Evolutionary conservation across 495 filamentous ascomycete species (phyloP).

Genomic region (Ascodesmis nigricans): DNA sequence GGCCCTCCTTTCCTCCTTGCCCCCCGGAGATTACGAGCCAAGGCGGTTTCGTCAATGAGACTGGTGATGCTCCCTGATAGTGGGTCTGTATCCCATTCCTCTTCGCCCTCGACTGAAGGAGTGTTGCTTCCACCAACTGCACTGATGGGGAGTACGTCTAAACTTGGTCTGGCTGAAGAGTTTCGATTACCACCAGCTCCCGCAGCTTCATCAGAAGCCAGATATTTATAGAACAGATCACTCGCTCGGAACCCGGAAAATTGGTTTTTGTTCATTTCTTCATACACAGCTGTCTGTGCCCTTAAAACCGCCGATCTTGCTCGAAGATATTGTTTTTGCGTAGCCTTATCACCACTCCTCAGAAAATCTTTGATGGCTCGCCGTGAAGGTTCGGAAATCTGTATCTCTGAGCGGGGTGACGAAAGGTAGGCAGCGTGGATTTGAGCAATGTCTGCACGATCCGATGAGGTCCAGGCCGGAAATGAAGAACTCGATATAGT

Average conservation of each 20-base stretch:
- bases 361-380: conserved; percentile 54
- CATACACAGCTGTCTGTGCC: conserved; percentile 61
- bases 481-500: conserved; percentile 31
- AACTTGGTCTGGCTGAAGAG: too few species aligned
- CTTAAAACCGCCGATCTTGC: conserved; percentile 62
- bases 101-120: conserved; percentile 20
- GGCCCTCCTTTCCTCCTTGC: too few species aligned
- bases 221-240: conserved; percentile 83
- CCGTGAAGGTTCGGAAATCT: conserved; percentile 45
- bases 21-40: too few species aligned
- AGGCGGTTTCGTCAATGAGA: too few species aligned
- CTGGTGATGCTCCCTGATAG: too few species aligned
- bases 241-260: conserved; percentile 76
- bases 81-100: conserved; percentile 42
- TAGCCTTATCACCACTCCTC: conserved; percentile 49
- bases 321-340: conserved; percentile 55
- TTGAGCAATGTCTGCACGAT: conserved; percentile 66
- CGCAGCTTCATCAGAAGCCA: conserved; percentile 61
- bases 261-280: conserved; percentile 56
- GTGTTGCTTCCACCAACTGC: background rate
- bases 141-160: too few species aligned
- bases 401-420: conserved; percentile 46
- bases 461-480: conserved; percentile 56
- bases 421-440: conserved; percentile 79
- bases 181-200: too few species aligned